These are phyloP conservation scores for Diutina sp. DNA, from an alignment of 1,139 yeast species.

Conservation along the genomic window DNA sequence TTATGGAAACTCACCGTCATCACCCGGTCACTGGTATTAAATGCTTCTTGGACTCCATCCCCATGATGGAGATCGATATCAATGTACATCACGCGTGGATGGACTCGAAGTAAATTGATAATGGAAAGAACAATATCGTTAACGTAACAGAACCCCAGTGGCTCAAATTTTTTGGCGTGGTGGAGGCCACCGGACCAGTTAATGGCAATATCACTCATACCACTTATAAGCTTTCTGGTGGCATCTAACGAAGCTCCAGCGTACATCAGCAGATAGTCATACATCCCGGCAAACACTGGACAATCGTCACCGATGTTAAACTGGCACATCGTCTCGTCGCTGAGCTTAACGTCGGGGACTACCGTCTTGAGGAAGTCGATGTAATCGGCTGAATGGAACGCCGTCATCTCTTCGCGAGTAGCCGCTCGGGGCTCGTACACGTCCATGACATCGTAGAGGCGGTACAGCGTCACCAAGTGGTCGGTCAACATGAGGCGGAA, in stretches of 20 bases:
- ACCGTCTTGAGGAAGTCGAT: slow-evolving; percentile 66
- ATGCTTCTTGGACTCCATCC: slow-evolving; percentile 97
- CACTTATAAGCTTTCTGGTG: slow-evolving; percentile 66
- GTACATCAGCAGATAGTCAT: slow-evolving; percentile 73
- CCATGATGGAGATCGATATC: slow-evolving; percentile 97
- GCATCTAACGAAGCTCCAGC: slow-evolving; percentile 95
- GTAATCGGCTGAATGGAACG: slow-evolving; percentile 84
- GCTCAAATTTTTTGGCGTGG: slow-evolving; percentile 91
- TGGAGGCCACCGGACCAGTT: slow-evolving; percentile 97
- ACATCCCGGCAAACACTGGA: slow-evolving; percentile 92
- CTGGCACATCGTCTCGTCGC: slow-evolving; percentile 45
- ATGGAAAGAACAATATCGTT: slow-evolving; percentile 90
- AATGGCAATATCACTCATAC: slow-evolving; percentile 89
- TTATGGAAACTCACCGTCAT: slow-evolving; percentile 94
- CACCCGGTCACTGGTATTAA: slow-evolving; percentile 87
- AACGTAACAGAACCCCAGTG: slow-evolving; percentile 90
- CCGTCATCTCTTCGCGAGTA: slow-evolving; percentile 59
- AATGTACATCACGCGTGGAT: slow-evolving; percentile 83
- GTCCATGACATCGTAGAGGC: slow-evolving; percentile 83
- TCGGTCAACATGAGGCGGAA: slow-evolving; percentile 88
- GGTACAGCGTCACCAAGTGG: slow-evolving; percentile 76
- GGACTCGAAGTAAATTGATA: slow-evolving; percentile 67
- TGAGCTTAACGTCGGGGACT: slow-evolving; percentile 65
- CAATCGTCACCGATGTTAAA: slow-evolving; percentile 97
- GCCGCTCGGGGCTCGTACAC: slow-evolving; percentile 75